Percentiles rank a stretch among this genome's conserved stretches.
phyloP scores from a whole-genome alignment of 1,139 yeast genomes.

The Hansenula lynferdii region DNA sequence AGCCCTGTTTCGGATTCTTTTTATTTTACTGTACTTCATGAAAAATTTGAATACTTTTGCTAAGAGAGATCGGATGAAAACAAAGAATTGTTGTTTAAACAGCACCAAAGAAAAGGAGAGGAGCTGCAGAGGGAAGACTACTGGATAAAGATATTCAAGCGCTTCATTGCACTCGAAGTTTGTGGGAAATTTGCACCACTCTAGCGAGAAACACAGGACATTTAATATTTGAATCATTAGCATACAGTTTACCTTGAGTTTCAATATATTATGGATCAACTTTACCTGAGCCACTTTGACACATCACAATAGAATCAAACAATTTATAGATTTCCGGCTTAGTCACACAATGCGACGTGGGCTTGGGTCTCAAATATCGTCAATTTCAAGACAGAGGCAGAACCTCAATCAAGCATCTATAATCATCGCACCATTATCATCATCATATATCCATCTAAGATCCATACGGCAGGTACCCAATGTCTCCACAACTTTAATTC shows the following conservation, averaged over 20 bases:
- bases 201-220: too few relatives aligned
- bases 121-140: too few relatives aligned
- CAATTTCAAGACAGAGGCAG: neutral
- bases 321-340: neutral
- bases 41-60: conserved; percentile 1
- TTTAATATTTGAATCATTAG: too few relatives aligned
- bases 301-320: neutral
- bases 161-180: too few relatives aligned
- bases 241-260: too few relatives aligned
- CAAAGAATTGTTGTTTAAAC: too few relatives aligned
- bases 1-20: neutral
- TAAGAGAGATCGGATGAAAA: too few relatives aligned
- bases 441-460: neutral
- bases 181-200: too few relatives aligned
- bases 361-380: neutral
- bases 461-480: neutral
- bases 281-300: too few relatives aligned
- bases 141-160: too few relatives aligned
- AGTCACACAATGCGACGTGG: conserved; percentile 1
- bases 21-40: neutral
- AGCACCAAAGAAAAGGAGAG: neutral
- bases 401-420: neutral
- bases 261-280: too few relatives aligned
- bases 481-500: neutral
- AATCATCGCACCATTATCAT: neutral